phyloP scores from a whole-genome alignment of 768 basidiomycete species.

The Grammothele lineata region DNA sequence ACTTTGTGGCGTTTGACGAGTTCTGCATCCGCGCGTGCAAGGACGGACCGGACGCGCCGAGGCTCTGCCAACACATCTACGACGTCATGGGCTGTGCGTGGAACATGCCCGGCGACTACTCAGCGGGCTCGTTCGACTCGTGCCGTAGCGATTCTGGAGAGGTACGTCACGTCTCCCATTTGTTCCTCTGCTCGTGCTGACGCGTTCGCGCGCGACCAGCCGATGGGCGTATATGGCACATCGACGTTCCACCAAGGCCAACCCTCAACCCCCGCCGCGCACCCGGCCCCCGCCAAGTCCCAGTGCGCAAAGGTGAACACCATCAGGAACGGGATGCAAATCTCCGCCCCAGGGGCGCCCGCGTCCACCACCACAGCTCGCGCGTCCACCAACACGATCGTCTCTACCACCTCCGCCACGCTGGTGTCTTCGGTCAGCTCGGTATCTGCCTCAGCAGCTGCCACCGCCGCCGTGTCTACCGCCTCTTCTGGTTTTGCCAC shows the following conservation, averaged over 20 bases:
- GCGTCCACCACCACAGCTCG: background rate
- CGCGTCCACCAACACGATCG: background rate
- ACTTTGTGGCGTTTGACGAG: slow-evolving; percentile 52
- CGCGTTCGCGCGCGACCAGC: slow-evolving; percentile 28
- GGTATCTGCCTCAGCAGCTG: background rate
- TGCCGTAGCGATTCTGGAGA: slow-evolving; percentile 51
- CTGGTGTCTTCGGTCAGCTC: background rate
- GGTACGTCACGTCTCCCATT: slow-evolving; percentile 27
- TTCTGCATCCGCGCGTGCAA: slow-evolving; percentile 77
- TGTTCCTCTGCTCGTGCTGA: background rate
- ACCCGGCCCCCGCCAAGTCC: slow-evolving; percentile 55
- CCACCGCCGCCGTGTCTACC: background rate
- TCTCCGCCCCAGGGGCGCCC: background rate
- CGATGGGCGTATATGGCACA: slow-evolving; percentile 65
- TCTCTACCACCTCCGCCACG: background rate
- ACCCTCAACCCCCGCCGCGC: slow-evolving; percentile 48
- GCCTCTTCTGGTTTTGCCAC: background rate
- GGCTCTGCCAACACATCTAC: slow-evolving; percentile 58
- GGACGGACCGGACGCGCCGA: slow-evolving; percentile 43
- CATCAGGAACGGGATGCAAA: slow-evolving; percentile 40
- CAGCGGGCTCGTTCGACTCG: slow-evolving; percentile 33
- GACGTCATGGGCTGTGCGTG: slow-evolving; percentile 54
- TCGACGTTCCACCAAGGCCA: slow-evolving; percentile 68
- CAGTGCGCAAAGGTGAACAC: slow-evolving; percentile 50
- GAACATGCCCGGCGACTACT: slow-evolving; percentile 55